phyloP scores from a whole-genome alignment of 2,329 filamentous ascomycete species.

The Botrytis squamosa region DNA sequence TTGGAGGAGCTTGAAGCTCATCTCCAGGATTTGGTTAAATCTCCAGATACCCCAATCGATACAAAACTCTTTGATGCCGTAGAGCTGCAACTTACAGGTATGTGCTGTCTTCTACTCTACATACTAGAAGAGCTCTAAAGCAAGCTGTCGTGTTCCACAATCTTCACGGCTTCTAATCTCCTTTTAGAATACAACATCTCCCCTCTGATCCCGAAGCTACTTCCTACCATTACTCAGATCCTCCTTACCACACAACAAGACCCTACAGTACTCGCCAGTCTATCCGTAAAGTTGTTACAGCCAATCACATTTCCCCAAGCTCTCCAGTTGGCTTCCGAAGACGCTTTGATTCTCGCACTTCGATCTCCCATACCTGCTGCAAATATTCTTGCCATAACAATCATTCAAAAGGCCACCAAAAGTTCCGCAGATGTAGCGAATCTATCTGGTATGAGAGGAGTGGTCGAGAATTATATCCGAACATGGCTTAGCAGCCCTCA shows the following conservation, averaged over 20 bases:
- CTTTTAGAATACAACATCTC: conserved; percentile 52
- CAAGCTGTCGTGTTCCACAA: neutral
- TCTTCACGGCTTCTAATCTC: conserved; percentile 20
- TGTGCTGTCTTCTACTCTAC: conserved; percentile 3
- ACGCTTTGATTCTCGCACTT: conserved; percentile 53
- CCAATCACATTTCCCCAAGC: conserved; percentile 53
- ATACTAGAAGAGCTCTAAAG: neutral
- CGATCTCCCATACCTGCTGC: conserved; percentile 54
- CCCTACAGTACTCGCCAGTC: conserved; percentile 50
- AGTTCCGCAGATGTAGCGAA: conserved; percentile 50
- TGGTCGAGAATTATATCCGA: conserved; percentile 50
- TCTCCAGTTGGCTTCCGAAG: conserved; percentile 52
- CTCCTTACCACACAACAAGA: conserved; percentile 53
- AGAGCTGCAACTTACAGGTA: conserved; percentile 57
- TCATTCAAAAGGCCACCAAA: conserved; percentile 55
- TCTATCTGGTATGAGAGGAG: conserved; percentile 49
- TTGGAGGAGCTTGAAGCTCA: conserved; percentile 55
- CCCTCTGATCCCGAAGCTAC: conserved; percentile 51
- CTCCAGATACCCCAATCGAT: conserved; percentile 46
- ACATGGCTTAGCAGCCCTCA: conserved; percentile 54
- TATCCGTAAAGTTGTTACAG: conserved; percentile 56
- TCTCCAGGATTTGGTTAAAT: conserved; percentile 49
- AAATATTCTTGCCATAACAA: conserved; percentile 56
- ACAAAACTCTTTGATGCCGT: conserved; percentile 57
- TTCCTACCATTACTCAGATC: conserved; percentile 54